These are phyloP conservation scores for Saturnispora bothae DNA, from an alignment of 805 yeast species.

Conservation along the genomic window DNA sequence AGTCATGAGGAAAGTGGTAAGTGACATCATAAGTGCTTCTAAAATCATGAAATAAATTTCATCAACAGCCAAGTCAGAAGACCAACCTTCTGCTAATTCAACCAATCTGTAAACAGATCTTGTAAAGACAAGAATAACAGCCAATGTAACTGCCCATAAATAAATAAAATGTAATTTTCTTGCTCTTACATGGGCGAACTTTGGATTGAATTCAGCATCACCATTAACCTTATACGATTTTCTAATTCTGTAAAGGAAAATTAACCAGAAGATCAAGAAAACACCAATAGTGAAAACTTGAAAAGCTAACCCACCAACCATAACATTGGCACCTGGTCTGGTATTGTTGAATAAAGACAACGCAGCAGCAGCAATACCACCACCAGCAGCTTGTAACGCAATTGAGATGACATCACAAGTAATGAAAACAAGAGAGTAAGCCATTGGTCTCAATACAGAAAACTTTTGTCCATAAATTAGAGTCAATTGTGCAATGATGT, in stretches of 20 bases:
- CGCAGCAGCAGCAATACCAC: constrained; percentile 54
- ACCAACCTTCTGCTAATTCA: constrained; percentile 63
- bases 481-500: constrained; percentile 53
- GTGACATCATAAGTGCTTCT: constrained; percentile 51
- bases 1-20: constrained; percentile 36
- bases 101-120: constrained; percentile 64
- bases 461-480: constrained; percentile 48
- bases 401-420: constrained; percentile 55
- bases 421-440: constrained; percentile 55
- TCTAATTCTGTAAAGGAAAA: constrained; percentile 35
- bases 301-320: constrained; percentile 70
- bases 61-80: constrained; percentile 47
- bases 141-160: constrained; percentile 34
- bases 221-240: constrained; percentile 20
- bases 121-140: constrained; percentile 43
- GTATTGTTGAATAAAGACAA: constrained; percentile 25
- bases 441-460: constrained; percentile 45
- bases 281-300: constrained; percentile 64
- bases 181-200: constrained; percentile 28
- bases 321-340: constrained; percentile 46
- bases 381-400: constrained; percentile 65
- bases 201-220: constrained; percentile 27
- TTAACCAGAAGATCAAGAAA: constrained; percentile 41
- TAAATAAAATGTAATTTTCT: constrained; percentile 30
- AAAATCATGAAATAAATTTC: constrained; percentile 46